phyloP scores from a whole-genome alignment of 2,329 filamentous ascomycete genomes.

The Elsinoe necatrix region DNA sequence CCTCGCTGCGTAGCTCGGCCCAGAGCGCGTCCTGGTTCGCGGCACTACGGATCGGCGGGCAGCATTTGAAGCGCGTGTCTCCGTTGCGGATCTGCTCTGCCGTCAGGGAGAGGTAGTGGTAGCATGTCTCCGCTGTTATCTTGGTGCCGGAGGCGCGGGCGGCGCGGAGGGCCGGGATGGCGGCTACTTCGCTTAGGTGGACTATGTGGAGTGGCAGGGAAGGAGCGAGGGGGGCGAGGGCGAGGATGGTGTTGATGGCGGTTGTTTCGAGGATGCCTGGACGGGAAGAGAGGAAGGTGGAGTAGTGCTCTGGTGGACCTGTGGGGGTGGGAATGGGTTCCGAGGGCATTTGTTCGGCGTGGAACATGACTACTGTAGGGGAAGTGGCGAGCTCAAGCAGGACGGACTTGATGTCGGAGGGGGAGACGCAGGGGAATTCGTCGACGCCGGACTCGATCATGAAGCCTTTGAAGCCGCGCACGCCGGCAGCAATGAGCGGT shows the following conservation, averaged over 20 bases:
- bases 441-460: constrained; percentile 94
- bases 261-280: constrained; percentile 86
- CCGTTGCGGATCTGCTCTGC: constrained; percentile 75
- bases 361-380: constrained; percentile 94
- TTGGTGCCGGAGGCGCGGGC: constrained; percentile 67
- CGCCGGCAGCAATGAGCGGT: constrained; percentile 72
- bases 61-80: constrained; percentile 91
- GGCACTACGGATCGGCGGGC: constrained; percentile 76
- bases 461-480: constrained; percentile 95
- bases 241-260: constrained; percentile 78
- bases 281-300: constrained; percentile 83
- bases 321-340: constrained; percentile 58
- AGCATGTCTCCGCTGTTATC: constrained; percentile 91
- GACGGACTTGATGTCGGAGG: constrained; percentile 66
- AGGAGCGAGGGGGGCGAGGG: constrained; percentile 70
- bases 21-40: constrained; percentile 79
- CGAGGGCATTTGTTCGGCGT: constrained; percentile 83
- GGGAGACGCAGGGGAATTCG: constrained; percentile 87
- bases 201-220: constrained; percentile 85
- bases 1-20: constrained; percentile 61
- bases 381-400: constrained; percentile 73
- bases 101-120: constrained; percentile 82
- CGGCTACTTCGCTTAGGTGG: constrained; percentile 59
- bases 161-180: constrained; percentile 45
- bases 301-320: constrained; percentile 68